phyloP scores from a whole-genome alignment of 2,329 filamentous ascomycete genomes.

The Amauroascus verrucosus region DNA sequence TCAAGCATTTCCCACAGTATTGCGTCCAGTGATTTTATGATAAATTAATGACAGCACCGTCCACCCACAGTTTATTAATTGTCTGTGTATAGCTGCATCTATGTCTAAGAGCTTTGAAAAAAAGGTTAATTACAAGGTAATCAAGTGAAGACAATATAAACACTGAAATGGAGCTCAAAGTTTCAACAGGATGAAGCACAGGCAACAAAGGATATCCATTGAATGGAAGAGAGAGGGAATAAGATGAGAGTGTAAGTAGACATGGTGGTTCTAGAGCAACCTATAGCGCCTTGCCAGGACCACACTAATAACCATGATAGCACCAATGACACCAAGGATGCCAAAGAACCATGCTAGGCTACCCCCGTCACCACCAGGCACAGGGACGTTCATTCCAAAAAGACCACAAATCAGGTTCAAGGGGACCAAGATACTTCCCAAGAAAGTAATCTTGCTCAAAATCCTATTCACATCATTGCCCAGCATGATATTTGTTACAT shows the following conservation, averaged over 20 bases:
- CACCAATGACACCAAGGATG: conserved; percentile 38
- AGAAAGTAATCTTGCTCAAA: conserved; percentile 86
- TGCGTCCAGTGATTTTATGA: background rate
- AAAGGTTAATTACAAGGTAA: background rate
- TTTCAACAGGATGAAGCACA: background rate
- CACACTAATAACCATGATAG: conserved; percentile 33
- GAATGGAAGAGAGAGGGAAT: background rate
- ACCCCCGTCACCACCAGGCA: conserved; percentile 32
- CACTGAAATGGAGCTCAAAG: background rate
- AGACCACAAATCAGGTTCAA: conserved; percentile 74
- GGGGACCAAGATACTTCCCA: conserved; percentile 91
- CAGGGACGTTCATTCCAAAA: conserved; percentile 43
- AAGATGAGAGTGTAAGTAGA: background rate
- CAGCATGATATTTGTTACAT: conserved; percentile 79
- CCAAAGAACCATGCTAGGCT: conserved; percentile 41
- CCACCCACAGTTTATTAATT: background rate
- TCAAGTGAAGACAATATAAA: conserved; percentile 1
- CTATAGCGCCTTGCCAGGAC: conserved; percentile 33
- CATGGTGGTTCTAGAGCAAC: conserved; percentile 26
- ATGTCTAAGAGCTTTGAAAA: background rate
- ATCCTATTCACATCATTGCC: conserved; percentile 82
- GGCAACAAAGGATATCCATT: background rate
- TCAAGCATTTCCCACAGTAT: background rate
- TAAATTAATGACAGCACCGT: too few species aligned
- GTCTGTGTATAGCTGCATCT: background rate